A percentile compares a stretch with the other conserved stretches of the same genome.
These are phyloP conservation scores for Cryphonectria carpinicola DNA, from an alignment of 2,329 filamentous ascomycete genomes.

Conservation along the genomic window DNA sequence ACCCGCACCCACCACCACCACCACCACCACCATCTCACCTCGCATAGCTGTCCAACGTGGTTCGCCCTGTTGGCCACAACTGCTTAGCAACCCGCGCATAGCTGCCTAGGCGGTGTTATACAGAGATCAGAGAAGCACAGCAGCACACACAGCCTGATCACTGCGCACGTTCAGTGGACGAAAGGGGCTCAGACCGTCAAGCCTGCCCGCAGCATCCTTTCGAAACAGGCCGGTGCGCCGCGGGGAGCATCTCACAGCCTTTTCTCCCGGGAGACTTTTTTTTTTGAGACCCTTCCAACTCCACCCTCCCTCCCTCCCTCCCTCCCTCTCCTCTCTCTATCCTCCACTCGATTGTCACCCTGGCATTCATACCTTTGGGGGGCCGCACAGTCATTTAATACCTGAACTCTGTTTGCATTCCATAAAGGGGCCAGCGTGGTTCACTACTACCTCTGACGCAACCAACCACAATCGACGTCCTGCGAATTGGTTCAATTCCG, in stretches of 20 bases:
- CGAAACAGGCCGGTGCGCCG: constrained; percentile 19
- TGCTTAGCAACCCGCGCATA: constrained; percentile 4
- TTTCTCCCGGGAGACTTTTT: neutral
- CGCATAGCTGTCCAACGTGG: constrained; percentile 4
- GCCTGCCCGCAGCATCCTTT: constrained; percentile 23
- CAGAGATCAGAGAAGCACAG: neutral
- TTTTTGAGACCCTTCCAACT: neutral
- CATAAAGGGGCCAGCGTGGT: constrained; percentile 12
- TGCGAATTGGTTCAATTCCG: constrained; percentile 6
- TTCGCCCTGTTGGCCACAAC: neutral
- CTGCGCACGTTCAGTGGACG: neutral
- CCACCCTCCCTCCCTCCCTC: neutral
- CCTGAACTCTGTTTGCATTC: constrained; percentile 1
- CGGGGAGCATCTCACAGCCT: neutral
- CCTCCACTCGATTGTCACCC: neutral
- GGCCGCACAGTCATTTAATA: constrained; percentile 4
- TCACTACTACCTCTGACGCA: constrained; percentile 12
- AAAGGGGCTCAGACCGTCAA: constrained; percentile 28
- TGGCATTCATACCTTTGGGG: neutral
- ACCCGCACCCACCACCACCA: neutral
- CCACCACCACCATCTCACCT: neutral
- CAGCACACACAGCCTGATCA: neutral
- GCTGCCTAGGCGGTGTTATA: constrained; percentile 4
- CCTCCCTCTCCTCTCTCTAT: neutral
- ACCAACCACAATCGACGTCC: neutral